Conservation (phyloP, 2,329 filamentous ascomycete species). For the Bipolaris oryzae region DNA sequence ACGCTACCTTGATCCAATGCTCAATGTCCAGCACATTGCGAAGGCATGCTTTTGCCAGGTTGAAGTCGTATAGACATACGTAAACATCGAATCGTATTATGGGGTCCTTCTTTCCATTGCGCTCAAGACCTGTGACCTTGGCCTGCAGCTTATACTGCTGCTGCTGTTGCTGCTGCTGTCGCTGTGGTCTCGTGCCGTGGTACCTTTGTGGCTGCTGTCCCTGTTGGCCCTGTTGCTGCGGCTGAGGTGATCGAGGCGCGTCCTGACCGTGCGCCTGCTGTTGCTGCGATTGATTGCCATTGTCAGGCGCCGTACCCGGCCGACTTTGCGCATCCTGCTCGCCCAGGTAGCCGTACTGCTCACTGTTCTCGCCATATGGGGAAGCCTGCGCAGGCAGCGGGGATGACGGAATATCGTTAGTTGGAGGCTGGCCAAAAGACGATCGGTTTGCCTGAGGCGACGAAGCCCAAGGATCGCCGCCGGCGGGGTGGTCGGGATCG, state of each 20-base stretch:
- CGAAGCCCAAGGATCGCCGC: conserved; percentile 67
- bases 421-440: conserved; percentile 55
- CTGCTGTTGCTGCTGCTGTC: conserved; percentile 66
- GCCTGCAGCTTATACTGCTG: conserved; percentile 86
- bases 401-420: conserved; percentile 48
- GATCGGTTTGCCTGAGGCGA: conserved; percentile 60
- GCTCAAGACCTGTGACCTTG: conserved; percentile 91
- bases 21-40: conserved; percentile 8
- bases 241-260: conserved; percentile 34
- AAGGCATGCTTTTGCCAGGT: not conserved
- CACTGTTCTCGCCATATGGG: conserved; percentile 45
- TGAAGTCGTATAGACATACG: conserved; percentile 59
- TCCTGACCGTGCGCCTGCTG: conserved; percentile 41
- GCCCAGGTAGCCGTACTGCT: conserved; percentile 45
- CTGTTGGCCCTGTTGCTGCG: conserved; percentile 47
- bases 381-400: conserved; percentile 50
- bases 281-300: conserved; percentile 44
- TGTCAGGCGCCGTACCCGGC: conserved; percentile 37
- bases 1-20: conserved; percentile 8
- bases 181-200: conserved; percentile 51
- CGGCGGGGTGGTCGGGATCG: conserved; percentile 64
- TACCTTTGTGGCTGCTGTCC: conserved; percentile 56
- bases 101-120: conserved; percentile 93
- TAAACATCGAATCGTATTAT: conserved; percentile 96
- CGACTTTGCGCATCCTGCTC: conserved; percentile 37